Evolutionary conservation across 805 yeast species (phyloP).

Genomic region (Myxozyma melibiosi): DNA sequence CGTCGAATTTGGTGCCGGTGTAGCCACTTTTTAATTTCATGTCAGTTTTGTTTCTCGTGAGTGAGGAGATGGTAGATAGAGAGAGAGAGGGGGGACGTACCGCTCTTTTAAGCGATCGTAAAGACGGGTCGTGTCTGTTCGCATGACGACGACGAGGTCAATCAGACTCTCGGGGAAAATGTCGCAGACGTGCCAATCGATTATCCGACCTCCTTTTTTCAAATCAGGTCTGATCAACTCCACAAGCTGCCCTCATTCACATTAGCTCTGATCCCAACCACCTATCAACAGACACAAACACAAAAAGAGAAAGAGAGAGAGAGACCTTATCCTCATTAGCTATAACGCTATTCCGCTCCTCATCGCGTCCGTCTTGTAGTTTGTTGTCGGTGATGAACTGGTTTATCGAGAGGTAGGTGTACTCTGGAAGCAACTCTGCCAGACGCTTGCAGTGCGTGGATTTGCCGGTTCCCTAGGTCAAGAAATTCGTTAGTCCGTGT

Average conservation of each 20-base stretch:
- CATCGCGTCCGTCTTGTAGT: constrained; percentile 83
- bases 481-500: not conserved
- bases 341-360: constrained; percentile 77
- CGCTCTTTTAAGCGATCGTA: constrained; percentile 76
- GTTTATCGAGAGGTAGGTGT: constrained; percentile 65
- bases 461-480: constrained; percentile 68
- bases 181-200: constrained; percentile 98
- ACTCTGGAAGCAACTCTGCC: constrained; percentile 53
- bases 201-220: constrained; percentile 80
- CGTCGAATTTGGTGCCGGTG: constrained; percentile 78
- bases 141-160: constrained; percentile 86
- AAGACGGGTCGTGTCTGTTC: constrained; percentile 71
- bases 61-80: not conserved
- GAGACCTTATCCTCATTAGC: constrained; percentile 82
- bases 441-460: constrained; percentile 71
- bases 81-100: constrained; percentile 2
- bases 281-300: not conserved
- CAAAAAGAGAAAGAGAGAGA: not conserved
- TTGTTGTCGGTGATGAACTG: constrained; percentile 77
- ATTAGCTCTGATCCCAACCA: not conserved
- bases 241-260: constrained; percentile 46
- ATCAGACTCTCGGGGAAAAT: constrained; percentile 90
- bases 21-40: constrained; percentile 50
- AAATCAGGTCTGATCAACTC: constrained; percentile 79
- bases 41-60: not conserved